Percentiles rank a stretch among this genome's conserved stretches.
phyloP scores from a whole-genome alignment of 2,329 filamentous ascomycete genomes.

The Paecilomyces sp. region DNA sequence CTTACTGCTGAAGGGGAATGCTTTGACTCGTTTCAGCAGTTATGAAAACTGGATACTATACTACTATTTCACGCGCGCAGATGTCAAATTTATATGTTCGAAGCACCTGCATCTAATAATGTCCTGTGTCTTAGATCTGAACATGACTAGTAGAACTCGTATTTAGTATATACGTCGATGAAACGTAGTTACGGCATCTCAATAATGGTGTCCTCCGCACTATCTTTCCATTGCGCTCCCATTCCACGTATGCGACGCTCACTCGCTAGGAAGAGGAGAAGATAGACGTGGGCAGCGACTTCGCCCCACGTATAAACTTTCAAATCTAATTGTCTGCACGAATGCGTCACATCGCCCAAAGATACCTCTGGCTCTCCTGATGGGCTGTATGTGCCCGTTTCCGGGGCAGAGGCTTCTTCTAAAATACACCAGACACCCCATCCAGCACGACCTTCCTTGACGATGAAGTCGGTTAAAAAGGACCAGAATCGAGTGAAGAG shows the following conservation, averaged over 20 bases:
- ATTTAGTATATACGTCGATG: constrained; percentile 1
- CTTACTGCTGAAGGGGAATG: no score
- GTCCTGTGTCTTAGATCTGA: no score
- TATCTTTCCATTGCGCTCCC: constrained; percentile 61
- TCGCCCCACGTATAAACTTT: constrained; percentile 74
- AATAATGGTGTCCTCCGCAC: constrained; percentile 49
- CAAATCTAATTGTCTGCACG: constrained; percentile 35
- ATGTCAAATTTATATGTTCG: no score
- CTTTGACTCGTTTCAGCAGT: no score
- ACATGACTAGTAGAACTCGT: no score
- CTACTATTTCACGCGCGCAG: no score
- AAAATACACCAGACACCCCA: constrained; percentile 40
- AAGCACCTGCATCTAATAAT: no score
- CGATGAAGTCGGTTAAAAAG: constrained; percentile 31
- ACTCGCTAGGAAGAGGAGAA: constrained; percentile 68
- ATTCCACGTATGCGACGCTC: constrained; percentile 53
- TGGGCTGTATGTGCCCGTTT: background rate
- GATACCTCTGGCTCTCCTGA: background rate
- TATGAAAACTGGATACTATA: no score
- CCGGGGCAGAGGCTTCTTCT: constrained; percentile 10
- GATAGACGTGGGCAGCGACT: constrained; percentile 63
- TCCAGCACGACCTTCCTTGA: constrained; percentile 31
- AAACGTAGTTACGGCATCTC: constrained; percentile 36
- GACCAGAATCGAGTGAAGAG: constrained; percentile 36
- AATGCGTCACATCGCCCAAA: background rate